Evolutionary conservation across 176 grass and related monocot species (phyloP).

Genomic region (Cocos nucifera): DNA sequence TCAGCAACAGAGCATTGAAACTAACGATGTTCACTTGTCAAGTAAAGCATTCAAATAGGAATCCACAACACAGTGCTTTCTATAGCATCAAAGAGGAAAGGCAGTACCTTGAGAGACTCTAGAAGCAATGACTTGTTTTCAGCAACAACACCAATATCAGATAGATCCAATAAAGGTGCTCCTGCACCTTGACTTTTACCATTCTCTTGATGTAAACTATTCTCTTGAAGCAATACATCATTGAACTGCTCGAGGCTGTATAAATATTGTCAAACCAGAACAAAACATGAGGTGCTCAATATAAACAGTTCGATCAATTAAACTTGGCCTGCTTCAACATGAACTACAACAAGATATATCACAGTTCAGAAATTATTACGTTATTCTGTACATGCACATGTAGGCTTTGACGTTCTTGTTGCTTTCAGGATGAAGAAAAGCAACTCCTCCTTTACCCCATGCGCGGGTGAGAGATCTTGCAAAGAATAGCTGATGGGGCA

Average conservation of each 20-base stretch:
- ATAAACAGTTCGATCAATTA: too few species aligned
- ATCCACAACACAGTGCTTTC: slow-evolving; percentile 5
- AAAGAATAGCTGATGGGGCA: slow-evolving; percentile 78
- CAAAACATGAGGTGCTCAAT: too few species aligned
- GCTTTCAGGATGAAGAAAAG: slow-evolving; percentile 71
- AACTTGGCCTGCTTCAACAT: too few species aligned
- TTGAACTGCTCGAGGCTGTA: slow-evolving; percentile 93
- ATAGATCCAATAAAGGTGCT: slow-evolving; percentile 51
- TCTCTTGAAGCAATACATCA: slow-evolving; percentile 84
- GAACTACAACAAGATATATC: too few species aligned
- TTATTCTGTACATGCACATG: slow-evolving; percentile 94
- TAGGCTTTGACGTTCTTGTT: slow-evolving; percentile 46
- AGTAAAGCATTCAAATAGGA: background rate
- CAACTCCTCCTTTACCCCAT: slow-evolving; percentile 88
- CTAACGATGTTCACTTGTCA: slow-evolving; percentile 4
- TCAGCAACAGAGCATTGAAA: too few species aligned
- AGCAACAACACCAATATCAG: slow-evolving; percentile 36
- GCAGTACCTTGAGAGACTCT: slow-evolving; percentile 61
- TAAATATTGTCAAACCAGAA: slow-evolving; percentile 10
- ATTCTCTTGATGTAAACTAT: slow-evolving; percentile 39
- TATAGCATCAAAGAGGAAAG: slow-evolving; percentile 6
- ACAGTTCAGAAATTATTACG: slow-evolving; percentile 28
- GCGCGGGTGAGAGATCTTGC: slow-evolving; percentile 44
- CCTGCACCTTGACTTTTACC: slow-evolving; percentile 10
- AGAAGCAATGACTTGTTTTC: slow-evolving; percentile 57